Base-by-base conservation (phyloP, 352 stramenopile genomes). In the Phytophthora agathidicida region DNA sequence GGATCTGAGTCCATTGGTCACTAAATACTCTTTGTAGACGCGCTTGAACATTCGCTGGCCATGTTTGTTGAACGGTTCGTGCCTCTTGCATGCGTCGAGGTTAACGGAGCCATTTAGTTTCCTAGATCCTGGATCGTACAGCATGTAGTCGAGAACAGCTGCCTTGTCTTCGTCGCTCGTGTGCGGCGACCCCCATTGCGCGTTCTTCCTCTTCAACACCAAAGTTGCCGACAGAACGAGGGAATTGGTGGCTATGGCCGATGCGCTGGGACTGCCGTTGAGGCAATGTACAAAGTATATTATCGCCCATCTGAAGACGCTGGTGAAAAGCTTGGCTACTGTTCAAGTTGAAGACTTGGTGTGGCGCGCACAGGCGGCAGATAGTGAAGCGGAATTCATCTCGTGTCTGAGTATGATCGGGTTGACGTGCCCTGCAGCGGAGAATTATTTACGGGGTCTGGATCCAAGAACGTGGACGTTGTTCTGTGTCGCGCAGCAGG, bases 401-500 rank as follows among this genome's bases (percentile, higher is more conserved):
- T 75, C 67, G 38, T 75, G 52, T 57, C 43, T 75, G 2, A 56
- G 45, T 43, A 75, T 75, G 67, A 64, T 75, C 32, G 67, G 67
- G 10, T 48, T 75, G 17, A 75, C 61, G 7, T 75, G 67, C 53
- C 56, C 67, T 3, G 56, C 61, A 13, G 67, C 67, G 2, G 67
- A 75, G 32, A 72, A 44, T 22, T 75, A 72, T 35, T 54, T 75
- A 20, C 61, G 62, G 2, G 47, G 56, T 11, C 17, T 75, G 14
- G 67, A 75, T 37, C 61, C 61, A 1, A 28, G 48, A 3, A 56
- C 47, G 5, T 75, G 67, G 67, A 50, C 67, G 7, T 14, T 68
- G 7, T 75, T 72, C 36, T 69, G 67, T 20, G 50, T 65, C 19
- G 55, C 51, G 7, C 61, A 75, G 20, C 61, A 72, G 19, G 11